Evolutionary conservation across 2,329 filamentous ascomycete genomes (phyloP), one percentile per base, ranked within the genome.

Genomic region (Trichoderma sp.): DNA sequence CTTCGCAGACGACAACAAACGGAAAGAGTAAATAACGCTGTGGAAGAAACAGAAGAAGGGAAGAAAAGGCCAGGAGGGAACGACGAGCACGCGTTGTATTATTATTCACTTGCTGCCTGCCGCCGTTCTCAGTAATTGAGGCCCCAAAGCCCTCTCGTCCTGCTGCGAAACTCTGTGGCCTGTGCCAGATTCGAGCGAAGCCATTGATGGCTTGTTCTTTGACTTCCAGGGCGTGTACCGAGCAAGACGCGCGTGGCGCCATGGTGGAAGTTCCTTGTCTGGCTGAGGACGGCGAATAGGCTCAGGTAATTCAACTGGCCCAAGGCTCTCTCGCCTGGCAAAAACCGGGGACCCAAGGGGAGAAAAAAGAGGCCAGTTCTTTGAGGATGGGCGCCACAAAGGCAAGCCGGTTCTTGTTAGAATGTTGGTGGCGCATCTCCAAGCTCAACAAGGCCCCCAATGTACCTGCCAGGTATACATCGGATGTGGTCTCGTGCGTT

Each of bases 351-450:
- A 34, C 67, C 9, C 47, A 23, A 53, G 47, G 23, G 34, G n/a
- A 55, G 15, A 32, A 43, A 58, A 55, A 28, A 39, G 26, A 26
- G 47, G 17, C 23, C 36, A 34, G 39, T 55, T 47, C 28, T 68
- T n/a, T 36, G 28, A 30, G 39, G 43, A 47, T 63, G 70, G 53
- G 32, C 70, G 30, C 61, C 57, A 53, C 66, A 68, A 58, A 23
- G 47, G 26, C 50, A 58, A 58, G 55, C 23, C 30, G 32, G 63
- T 43, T 55, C 57, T 65, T 55, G 28, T 28, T 61, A 23, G 62
- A 67, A 30, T 55, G 70, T 71, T 71, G 63, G 70, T 71, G 70
- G 70, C 70, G 70, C 70, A 68, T 68, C 64, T 32, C 65, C 63
- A 63, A 68, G 55, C 68, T 61, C 23, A 62, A 12, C 36, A 39